Base-by-base conservation (phyloP, 306 rosid species). In the Begonia masoniana region DNA sequence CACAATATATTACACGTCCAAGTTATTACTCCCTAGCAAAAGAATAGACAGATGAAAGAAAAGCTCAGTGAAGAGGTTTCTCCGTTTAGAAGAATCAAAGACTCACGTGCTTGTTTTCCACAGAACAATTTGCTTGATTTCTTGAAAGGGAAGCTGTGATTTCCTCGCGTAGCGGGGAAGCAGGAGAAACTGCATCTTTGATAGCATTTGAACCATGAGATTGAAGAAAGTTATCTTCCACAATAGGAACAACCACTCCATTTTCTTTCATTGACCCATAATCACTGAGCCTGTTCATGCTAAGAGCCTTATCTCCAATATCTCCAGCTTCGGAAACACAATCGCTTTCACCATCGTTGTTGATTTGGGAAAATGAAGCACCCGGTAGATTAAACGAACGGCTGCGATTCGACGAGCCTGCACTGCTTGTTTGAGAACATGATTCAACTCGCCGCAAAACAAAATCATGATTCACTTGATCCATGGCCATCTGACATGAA, bases 291-390 rank as follows among this genome's bases (percentile, higher is more conserved):
- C 82, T 74, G 46, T 50, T 64, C 62, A 61, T 74, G 64, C 79
- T 70, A 62, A 83, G 87, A 52, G 82, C 88, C 24, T 96, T 69
- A 59, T 91, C 94, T 24, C 99, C 94, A 13, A 83, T 80, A 47
- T 91, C 99, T 23, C 99, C 99, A 4, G 83, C 96, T 71, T 91
- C 88, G 16, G 97, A 85, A 52, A 79, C 88, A 52, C 41, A 59
- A 24, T 72, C 95, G 13, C 56, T 52, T 26, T 73, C 85, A 17
- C 15, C 62, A 35, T 74, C 71, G 54, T 73, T 57, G 14, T 75
- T 82, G 35, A 51, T 47, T n/a, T 50, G 75, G 35, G 58, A 46
- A 35, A 73, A 73, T 12, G 39, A 52, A 50, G 55, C 62, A 43
- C 74, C 71, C 16, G 82, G 62, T 9, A 76, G 58, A 61, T 82